Evolutionary conservation across 2,329 filamentous ascomycete genomes (phyloP).

Genomic region (Exophiala viscosa): DNA sequence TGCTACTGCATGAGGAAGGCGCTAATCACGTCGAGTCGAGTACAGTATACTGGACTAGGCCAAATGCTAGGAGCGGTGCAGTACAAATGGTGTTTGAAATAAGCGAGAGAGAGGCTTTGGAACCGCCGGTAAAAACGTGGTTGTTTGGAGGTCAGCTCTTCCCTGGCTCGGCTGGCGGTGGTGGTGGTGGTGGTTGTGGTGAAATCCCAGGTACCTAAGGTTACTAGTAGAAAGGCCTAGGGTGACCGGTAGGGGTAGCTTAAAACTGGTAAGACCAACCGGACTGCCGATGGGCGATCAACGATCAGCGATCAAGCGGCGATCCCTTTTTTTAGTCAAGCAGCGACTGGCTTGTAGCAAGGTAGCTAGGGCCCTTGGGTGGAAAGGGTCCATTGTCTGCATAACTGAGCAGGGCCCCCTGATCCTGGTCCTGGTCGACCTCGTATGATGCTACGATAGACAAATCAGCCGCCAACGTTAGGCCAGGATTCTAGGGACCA

Average conservation of each 20-base stretch:
- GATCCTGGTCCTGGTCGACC: too few relatives aligned
- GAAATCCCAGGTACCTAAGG: too few relatives aligned
- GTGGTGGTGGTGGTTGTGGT: too few relatives aligned
- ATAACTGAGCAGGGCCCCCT: too few relatives aligned
- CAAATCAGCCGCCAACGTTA: background rate
- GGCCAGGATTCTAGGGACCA: background rate
- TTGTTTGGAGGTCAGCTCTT: background rate
- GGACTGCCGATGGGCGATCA: slow-evolving; percentile 19
- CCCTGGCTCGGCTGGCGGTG: background rate
- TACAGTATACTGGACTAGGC: too few relatives aligned
- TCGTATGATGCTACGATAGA: too few relatives aligned
- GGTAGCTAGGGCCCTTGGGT: too few relatives aligned
- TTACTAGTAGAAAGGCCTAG: background rate
- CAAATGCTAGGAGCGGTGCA: background rate
- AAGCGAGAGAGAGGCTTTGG: background rate
- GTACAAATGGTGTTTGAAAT: background rate
- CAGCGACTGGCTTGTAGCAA: background rate
- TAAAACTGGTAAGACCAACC: background rate
- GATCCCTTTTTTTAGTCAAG: slow-evolving; percentile 4
- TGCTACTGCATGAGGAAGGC: too few relatives aligned
- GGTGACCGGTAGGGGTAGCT: background rate
- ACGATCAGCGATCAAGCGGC: slow-evolving; percentile 12
- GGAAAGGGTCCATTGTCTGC: too few relatives aligned
- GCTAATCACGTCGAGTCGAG: too few relatives aligned
- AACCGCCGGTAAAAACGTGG: background rate